Base-by-base conservation (phyloP, 1,139 yeast species). In the Pichia kudriavzevii region DNA sequence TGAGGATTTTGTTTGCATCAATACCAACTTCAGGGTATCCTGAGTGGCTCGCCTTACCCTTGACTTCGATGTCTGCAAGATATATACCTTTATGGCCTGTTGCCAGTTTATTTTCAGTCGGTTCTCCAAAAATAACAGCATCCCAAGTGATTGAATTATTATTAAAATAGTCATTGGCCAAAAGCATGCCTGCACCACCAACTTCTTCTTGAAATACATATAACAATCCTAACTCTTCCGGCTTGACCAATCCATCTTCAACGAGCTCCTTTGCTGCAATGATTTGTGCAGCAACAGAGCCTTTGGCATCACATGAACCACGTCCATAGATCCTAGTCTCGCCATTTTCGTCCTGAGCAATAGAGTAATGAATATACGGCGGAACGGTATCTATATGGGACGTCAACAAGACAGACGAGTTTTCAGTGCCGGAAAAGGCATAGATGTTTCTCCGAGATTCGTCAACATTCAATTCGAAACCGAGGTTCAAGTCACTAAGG, bases 361-460 rank as follows among this genome's bases (percentile, higher is more conserved):
- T 53, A 5, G 51, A 50, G 54, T 77, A 79, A 1, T 72, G 70
- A 35, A 77, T 55, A 46, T 51, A 77, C 0, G 85, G 85, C 11
- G 85, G 85, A 6, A 79, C 87, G 0, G 85, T 79, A 47, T 79
- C 87, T 26, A 77, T 71, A 47, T 79, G 87, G 10, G 82, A 71
- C 2, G 84, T 75, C 22, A 79, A 49, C 34, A 77, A 52, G 11
- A 74, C 67, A 38, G 58, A 63, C 14, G 79, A 69, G 45, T 71
- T 58, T 40, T 75, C 63, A 11, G 47, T 43, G 2, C 78, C 77
- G 15, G 56, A 45, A 49, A 75, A 78, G 5, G 83, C 83, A 49
- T 72, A 79, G 19, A 79, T 59, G 46, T 78, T 77, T 47, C 60
- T 60, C 32, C 79, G 60, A 6, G 53, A 53, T 6, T 52, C 54